These are phyloP conservation scores for Isatis tinctoria DNA, from an alignment of 345 rosid genomes.

Conservation along the genomic window DNA sequence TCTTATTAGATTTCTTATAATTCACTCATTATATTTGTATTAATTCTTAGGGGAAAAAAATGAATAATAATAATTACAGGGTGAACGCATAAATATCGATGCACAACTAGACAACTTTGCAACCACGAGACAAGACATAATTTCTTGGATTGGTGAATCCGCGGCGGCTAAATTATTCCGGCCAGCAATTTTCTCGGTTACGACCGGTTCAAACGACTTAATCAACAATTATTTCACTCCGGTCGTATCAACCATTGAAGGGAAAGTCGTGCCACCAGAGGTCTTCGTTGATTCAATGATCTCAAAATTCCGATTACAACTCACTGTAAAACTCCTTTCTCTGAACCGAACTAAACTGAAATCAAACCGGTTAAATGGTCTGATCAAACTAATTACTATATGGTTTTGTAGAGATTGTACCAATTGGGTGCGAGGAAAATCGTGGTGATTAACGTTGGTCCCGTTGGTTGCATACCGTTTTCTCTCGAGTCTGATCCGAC, in stretches of 20 bases:
- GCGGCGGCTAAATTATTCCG: slow-evolving; percentile 39
- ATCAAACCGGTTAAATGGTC: neutral
- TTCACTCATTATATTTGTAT: neutral
- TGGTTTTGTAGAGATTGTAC: slow-evolving; percentile 54
- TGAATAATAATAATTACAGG: slow-evolving; percentile 31
- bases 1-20: neutral
- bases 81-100: slow-evolving; percentile 59
- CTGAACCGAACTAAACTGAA: neutral
- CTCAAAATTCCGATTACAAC: slow-evolving; percentile 51
- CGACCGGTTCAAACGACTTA: slow-evolving; percentile 74
- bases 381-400: neutral
- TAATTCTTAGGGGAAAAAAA: neutral
- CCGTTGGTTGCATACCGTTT: slow-evolving; percentile 77
- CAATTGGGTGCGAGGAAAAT: slow-evolving; percentile 62
- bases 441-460: slow-evolving; percentile 56
- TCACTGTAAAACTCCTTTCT: slow-evolving; percentile 38
- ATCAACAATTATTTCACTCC: slow-evolving; percentile 69
- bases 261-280: slow-evolving; percentile 38
- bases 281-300: slow-evolving; percentile 51
- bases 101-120: slow-evolving; percentile 38
- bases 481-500: slow-evolving; percentile 46
- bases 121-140: slow-evolving; percentile 37
- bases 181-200: slow-evolving; percentile 47
- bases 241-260: slow-evolving; percentile 39
- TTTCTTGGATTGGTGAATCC: slow-evolving; percentile 30